phyloP scores from a whole-genome alignment of 257 asterid genomes.

The Lycium barbarum region DNA sequence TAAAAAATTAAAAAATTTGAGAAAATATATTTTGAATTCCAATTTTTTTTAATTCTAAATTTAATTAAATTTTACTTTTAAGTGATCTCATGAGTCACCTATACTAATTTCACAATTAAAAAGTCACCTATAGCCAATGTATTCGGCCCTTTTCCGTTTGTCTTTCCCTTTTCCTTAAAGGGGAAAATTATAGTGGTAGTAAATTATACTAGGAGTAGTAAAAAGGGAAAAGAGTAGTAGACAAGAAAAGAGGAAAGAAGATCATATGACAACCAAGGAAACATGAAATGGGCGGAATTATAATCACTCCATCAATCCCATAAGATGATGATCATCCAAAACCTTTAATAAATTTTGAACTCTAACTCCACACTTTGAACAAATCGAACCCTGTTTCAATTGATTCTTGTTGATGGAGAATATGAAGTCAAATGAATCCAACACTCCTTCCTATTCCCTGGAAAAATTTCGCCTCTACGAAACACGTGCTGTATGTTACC shows the following conservation, averaged over 20 bases:
- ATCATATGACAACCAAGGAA: not conserved
- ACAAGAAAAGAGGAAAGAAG: not conserved
- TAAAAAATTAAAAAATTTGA: no score
- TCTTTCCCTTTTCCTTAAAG: not conserved
- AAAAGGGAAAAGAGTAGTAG: not conserved
- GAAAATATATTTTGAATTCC: no score
- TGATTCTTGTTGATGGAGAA: constrained; percentile 60
- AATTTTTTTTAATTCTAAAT: no score
- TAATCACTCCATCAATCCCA: not conserved
- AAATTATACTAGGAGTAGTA: no score
- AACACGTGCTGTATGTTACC: constrained; percentile 28
- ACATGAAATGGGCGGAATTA: not conserved
- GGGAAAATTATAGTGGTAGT: not conserved
- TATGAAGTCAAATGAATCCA: constrained; percentile 59
- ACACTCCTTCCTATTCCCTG: constrained; percentile 73
- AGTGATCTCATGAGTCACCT: no score
- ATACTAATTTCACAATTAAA: no score
- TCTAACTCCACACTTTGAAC: not conserved
- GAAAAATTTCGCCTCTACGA: constrained; percentile 97
- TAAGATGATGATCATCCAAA: constrained; percentile 25
- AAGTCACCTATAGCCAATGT: no score
- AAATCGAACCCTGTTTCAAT: not conserved
- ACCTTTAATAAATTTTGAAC: not conserved
- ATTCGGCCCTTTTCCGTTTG: no score
- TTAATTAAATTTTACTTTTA: no score